Evolutionary conservation across 202 grass and related monocot genomes (phyloP).

Genomic region (Zoysia matrella): DNA sequence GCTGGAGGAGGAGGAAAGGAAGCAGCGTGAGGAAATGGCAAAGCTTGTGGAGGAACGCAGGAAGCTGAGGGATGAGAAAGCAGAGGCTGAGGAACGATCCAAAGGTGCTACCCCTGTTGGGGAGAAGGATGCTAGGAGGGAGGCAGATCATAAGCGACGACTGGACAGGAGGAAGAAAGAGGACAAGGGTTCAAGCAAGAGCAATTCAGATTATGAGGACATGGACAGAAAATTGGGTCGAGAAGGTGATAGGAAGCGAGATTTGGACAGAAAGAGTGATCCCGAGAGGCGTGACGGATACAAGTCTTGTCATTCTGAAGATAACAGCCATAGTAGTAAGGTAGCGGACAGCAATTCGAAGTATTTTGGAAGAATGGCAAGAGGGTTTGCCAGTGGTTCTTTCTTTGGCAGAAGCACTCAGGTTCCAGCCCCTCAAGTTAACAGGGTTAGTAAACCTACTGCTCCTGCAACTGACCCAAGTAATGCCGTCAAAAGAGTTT

Average conservation of each 20-base stretch:
- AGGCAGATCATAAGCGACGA: constrained; percentile 51
- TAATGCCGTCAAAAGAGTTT: constrained; percentile 66
- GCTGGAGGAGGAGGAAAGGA: constrained; percentile 95
- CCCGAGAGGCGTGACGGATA: constrained; percentile 60
- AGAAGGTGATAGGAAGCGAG: constrained; percentile 66
- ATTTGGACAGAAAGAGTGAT: constrained; percentile 70
- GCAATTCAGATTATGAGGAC: constrained; percentile 89
- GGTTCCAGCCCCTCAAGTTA: constrained; percentile 44
- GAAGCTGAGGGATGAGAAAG: constrained; percentile 85
- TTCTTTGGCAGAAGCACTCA: constrained; percentile 86
- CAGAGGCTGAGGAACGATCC: constrained; percentile 75
- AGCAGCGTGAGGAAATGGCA: constrained; percentile 93
- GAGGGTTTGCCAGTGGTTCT: constrained; percentile 65
- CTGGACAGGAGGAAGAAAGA: constrained; percentile 86
- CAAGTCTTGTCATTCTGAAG: constrained; percentile 53
- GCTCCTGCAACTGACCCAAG: constrained; percentile 58
- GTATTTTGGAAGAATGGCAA: constrained; percentile 84
- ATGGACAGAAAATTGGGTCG: constrained; percentile 64
- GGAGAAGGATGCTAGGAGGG: constrained; percentile 79
- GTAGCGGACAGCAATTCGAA: constrained; percentile 57
- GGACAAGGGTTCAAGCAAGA: constrained; percentile 90
- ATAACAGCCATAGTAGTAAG: constrained; percentile 60
- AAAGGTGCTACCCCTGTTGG: constrained; percentile 71
- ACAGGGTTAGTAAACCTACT: constrained; percentile 57
- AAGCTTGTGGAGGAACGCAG: constrained; percentile 91